Evolutionary conservation across 163 green algal genomes (phyloP), one percentile per base, ranked within the genome.

Genomic region (Scenedesmus sp.): DNA sequence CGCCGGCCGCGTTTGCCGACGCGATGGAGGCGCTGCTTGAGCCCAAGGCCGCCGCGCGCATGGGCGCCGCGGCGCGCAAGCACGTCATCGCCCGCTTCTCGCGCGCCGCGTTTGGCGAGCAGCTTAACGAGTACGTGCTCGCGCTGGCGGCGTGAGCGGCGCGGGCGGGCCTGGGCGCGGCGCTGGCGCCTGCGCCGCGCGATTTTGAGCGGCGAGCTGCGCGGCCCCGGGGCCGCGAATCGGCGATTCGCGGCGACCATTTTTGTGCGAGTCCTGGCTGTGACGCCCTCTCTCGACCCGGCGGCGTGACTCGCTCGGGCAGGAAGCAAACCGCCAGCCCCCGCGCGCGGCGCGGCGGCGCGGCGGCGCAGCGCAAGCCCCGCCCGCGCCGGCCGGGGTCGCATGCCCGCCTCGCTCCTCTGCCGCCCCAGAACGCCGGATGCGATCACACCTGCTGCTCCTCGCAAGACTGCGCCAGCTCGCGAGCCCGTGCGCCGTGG

Each of bases 81-180:
- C 89, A 92, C 51, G 89, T 93, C 15, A n/a, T 84, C 50, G 50
- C 29, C 3, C 73, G 57, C 17, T 96, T 96, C 64, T 94, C 90
- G 0, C 80, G 92, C 4, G 33, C 69, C 0, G 86, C 88, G 1
- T 96, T 97, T 91, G 92, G 92, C 11, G 48, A 87, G 1, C 17
- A 63, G 65, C 75, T 97, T 56, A 77, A 94, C 14, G n/a, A 4
- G 24, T 63, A 89, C 20, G 78, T 95, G 64, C 50, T 63, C 53
- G 34, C n/a, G 13, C 63, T 82, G 69, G 78, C 14, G 73, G 39
- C 69, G 18, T 66, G 14, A 58, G 11, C 50, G 18, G 6, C 39
- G 58, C 58, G 24, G 58, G 29, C 26, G 26, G 14, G 0, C 4
- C 22, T 5, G 56, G 24, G 56, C 22, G 50, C 50, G 50, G 50